Base-by-base conservation (phyloP, 495 filamentous ascomycete genomes). In the Aspergillus haitiensis region DNA sequence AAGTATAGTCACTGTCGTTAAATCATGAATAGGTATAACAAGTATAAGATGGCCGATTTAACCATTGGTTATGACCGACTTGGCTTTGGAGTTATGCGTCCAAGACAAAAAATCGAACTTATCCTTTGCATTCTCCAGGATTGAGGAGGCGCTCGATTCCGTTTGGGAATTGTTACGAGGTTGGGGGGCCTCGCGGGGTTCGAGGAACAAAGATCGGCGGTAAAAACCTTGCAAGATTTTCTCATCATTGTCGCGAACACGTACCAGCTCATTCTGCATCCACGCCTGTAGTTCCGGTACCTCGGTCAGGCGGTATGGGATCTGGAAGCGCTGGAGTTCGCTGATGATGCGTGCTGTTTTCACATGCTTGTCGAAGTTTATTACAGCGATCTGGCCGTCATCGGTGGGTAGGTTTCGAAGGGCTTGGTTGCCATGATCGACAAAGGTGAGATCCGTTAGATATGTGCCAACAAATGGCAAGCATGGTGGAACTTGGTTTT, bases 311-410 rank as follows among this genome's bases (percentile, higher is more conserved):
- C 88, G 86, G 67, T 99, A 97, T 1, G 95, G 94, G 48, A 97
- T 90, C 70, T 99, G 95, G 81, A 99, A 99, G 31, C 94, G 86
- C 72, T 98, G 94, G 10, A 98, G 82, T 64, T 98, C 93, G 57
- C 91, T 91, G 68, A 99, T 96, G 70, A 97, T 93, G 67, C 89
- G 90, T 7, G 95, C 93, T 3, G 93, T 97, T 69, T 91, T 91
- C 69, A 88, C 88, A 69, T 98, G 90, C 75, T 98, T 99, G 81
- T 98, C 94, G 62, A 97, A 99, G 75, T 99, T 99, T 81, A 99
- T 93, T 15, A 97, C 90, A 0, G 83, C 81, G 71, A 88, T 81
- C 35, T 86, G 83, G 6, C 82, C 79, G n/a, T 79, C 79, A 16
- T 82, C 75, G 9, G 74, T 72, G 56, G 78, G 67, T 58, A 85